Base-by-base conservation (phyloP, 176 grass and related monocot species). In the Miscanthus lutarioriparius region DNA sequence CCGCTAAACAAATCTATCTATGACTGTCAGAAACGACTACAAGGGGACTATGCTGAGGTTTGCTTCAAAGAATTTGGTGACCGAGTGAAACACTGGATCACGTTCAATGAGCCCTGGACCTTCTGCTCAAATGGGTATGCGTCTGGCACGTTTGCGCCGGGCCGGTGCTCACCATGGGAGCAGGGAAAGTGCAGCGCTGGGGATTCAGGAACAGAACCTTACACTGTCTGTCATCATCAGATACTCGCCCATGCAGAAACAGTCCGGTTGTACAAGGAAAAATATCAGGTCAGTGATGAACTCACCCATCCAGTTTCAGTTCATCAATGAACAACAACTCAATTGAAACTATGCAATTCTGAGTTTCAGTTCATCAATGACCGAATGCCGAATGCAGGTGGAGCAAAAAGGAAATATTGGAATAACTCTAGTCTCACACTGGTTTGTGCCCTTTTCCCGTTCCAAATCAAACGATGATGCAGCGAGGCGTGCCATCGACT, bases 1-100 rank as follows among this genome's bases (percentile, higher is more conserved):
- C 33, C 49, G 6, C 17, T 53, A 38, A 77, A 61, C 37, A 23
- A 39, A 43, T 61, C 51, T 5, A 45, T 30, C 1, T 51, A 10
- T 71, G 36, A 45, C 37, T 30, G 1, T 74, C 85, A 95, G 91
- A 35, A 77, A 91, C n/a, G 93, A 95, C 48, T 92, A 74, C 8
- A 78, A 37, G 27, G n/a, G 75, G 44, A 84, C 22, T 95, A 95
- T 5, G 76, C 80, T 30, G 90, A 92, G 44, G 66, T 95, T 4
- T 92, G 88, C 74, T 95, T 95, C 73, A 85, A 32, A 35, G 93
- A 92, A 62, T 95, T 92, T 30, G 88, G 93, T 7, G 83, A 89
- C 13, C 74, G 83, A 47, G 92, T 95, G 45, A 94, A 95, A 14
- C 78, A 95, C n/a, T 95, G 92, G 90, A 95, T 92, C 59, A 95